phyloP scores from a whole-genome alignment of 257 asterid genomes.

The Henckelia pumila region DNA sequence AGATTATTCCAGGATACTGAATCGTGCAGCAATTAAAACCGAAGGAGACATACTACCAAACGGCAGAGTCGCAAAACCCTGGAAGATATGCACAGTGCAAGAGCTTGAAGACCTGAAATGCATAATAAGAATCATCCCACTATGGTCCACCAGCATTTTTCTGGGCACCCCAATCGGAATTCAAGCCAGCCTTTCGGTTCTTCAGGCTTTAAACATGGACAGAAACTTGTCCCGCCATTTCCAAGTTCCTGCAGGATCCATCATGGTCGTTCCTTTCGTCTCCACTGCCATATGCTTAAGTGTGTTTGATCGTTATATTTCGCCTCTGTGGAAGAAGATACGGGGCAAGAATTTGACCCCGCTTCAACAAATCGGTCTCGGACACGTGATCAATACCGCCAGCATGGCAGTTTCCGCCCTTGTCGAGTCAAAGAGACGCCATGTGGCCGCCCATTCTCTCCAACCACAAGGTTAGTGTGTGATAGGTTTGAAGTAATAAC shows the following conservation, averaged over 20 bases:
- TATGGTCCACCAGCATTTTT: constrained; percentile 45
- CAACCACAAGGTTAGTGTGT: too few relatives aligned
- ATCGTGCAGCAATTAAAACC: constrained; percentile 34
- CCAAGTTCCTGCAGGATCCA: constrained; percentile 39
- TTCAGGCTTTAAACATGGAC: constrained; percentile 42
- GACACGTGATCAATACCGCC: constrained; percentile 38
- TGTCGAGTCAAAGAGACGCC: constrained; percentile 41
- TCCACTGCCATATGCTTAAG: constrained; percentile 26
- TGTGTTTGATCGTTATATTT: constrained; percentile 21
- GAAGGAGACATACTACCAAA: constrained; percentile 35
- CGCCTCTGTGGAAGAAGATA: constrained; percentile 26
- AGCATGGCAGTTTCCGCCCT: constrained; percentile 54
- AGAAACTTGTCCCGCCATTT: constrained; percentile 33
- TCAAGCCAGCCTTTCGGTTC: constrained; percentile 35
- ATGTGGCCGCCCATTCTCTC: too few relatives aligned
- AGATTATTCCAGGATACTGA: constrained; percentile 33
- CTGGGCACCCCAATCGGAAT: constrained; percentile 39
- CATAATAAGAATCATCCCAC: constrained; percentile 33
- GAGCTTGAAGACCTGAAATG: constrained; percentile 50
- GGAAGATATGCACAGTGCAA: constrained; percentile 42
- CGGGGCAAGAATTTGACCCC: constrained; percentile 13
- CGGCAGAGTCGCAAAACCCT: constrained; percentile 27
- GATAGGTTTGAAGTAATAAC: too few relatives aligned
- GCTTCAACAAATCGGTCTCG: constrained; percentile 33
- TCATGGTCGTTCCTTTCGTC: constrained; percentile 30